These are phyloP conservation scores for Scalesia atractyloides DNA, from an alignment of 129 eudicot species.

Conservation along the genomic window DNA sequence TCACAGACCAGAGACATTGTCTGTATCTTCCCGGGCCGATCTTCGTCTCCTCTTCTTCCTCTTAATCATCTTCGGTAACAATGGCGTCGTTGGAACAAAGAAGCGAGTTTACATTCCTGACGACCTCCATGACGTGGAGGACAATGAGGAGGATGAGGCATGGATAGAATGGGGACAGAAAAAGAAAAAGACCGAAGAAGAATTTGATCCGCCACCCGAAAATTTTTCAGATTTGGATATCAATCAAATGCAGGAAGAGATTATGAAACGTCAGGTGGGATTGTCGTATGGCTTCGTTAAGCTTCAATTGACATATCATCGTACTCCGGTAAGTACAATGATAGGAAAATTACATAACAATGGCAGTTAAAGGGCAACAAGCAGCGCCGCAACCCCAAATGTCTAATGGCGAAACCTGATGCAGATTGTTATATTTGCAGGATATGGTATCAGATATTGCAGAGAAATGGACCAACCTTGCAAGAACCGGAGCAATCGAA, in stretches of 20 bases:
- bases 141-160: constrained; percentile 88
- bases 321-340: constrained; percentile 55
- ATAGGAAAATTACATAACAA: no score
- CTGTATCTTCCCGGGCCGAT: constrained; percentile 14
- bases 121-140: constrained; percentile 85
- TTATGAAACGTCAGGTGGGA: constrained; percentile 80
- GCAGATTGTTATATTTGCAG: constrained; percentile 35
- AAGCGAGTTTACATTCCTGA: constrained; percentile 62
- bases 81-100: constrained; percentile 41
- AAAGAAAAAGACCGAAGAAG: constrained; percentile 38
- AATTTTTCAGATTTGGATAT: constrained; percentile 56
- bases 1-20: constrained; percentile 15
- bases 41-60: constrained; percentile 23
- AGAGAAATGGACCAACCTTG: constrained; percentile 72
- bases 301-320: constrained; percentile 54
- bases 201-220: constrained; percentile 65
- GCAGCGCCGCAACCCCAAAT: not conserved
- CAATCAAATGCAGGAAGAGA: constrained; percentile 54
- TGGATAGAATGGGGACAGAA: constrained; percentile 90
- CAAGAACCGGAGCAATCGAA: constrained; percentile 77
- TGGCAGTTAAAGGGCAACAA: no score
- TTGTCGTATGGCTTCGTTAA: constrained; percentile 81
- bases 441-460: constrained; percentile 69
- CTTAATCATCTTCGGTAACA: constrained; percentile 34
- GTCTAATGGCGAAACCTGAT: not conserved